phyloP scores from a whole-genome alignment of 2,329 filamentous ascomycete species.

The Pestalotiopsis sp. region DNA sequence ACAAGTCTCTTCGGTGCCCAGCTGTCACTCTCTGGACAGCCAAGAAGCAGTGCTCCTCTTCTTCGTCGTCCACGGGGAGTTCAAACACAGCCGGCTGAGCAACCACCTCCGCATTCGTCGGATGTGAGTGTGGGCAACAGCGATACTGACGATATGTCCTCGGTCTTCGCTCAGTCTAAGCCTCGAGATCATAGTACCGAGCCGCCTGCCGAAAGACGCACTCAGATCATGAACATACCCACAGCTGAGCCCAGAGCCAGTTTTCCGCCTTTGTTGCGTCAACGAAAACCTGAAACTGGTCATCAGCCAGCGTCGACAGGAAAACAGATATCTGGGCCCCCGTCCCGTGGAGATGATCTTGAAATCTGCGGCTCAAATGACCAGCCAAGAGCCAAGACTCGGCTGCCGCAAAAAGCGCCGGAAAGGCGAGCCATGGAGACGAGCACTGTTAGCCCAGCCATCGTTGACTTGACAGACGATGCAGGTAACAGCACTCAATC shows the following conservation, averaged over 20 bases:
- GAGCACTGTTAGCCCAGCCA: too few species aligned
- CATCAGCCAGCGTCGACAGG: too few species aligned
- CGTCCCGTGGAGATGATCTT: too few species aligned
- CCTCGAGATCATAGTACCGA: background rate
- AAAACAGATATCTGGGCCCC: constrained; percentile 7
- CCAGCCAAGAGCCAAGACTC: too few species aligned
- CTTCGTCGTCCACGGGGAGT: constrained; percentile 22
- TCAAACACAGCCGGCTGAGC: constrained; percentile 14
- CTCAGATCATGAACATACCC: background rate
- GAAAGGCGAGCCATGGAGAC: too few species aligned
- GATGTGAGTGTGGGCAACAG: constrained; percentile 17
- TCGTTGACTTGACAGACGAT: too few species aligned
- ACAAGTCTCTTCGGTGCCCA: constrained; percentile 53
- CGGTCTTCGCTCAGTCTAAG: background rate
- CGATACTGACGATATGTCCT: constrained; percentile 9
- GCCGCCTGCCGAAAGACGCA: background rate
- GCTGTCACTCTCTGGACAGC: constrained; percentile 43
- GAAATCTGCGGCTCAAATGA: too few species aligned
- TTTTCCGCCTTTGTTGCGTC: constrained; percentile 1
- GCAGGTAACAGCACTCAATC: too few species aligned
- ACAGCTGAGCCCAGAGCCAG: constrained; percentile 1
- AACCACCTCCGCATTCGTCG: constrained; percentile 13
- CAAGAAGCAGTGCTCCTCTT: constrained; percentile 33
- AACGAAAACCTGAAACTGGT: background rate
- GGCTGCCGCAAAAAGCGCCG: too few species aligned